A percentile compares a stretch with the other conserved stretches of the same genome.
Conservation (phyloP, 768 basidiomycete genomes). For the Termitomyces sp. region DNA sequence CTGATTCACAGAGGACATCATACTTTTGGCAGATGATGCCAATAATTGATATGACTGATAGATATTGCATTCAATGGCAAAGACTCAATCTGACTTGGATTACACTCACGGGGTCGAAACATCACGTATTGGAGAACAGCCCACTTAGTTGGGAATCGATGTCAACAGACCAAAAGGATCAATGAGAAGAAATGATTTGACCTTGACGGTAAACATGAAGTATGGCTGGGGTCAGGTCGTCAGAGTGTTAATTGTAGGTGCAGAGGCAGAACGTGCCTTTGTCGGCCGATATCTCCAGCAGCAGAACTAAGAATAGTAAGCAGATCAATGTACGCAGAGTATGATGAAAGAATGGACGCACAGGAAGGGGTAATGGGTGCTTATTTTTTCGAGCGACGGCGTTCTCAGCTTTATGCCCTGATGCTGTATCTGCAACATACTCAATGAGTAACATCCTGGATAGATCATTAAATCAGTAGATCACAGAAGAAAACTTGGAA, state of each 20-base stretch:
- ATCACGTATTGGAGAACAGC: slow-evolving; percentile 87
- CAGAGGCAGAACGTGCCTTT: slow-evolving; percentile 45
- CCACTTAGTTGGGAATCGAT: slow-evolving; percentile 50
- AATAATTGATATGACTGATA: slow-evolving; percentile 58
- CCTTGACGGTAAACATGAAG: slow-evolving; percentile 89
- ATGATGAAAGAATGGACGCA: slow-evolving; percentile 17
- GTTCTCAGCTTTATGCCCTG: slow-evolving; percentile 58
- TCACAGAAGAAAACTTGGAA: neutral
- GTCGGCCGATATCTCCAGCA: slow-evolving; percentile 82
- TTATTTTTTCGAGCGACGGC: slow-evolving; percentile 84
- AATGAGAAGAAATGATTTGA: slow-evolving; percentile 21
- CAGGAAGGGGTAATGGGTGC: slow-evolving; percentile 64
- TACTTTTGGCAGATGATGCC: slow-evolving; percentile 77
- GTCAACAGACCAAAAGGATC: slow-evolving; percentile 5
- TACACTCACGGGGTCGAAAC: slow-evolving; percentile 47
- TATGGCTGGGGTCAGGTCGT: slow-evolving; percentile 50
- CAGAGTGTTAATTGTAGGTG: neutral
- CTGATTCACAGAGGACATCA: slow-evolving; percentile 67
- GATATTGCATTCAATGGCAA: neutral
- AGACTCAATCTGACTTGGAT: neutral
- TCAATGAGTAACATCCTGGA: slow-evolving; percentile 76
- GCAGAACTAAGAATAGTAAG: slow-evolving; percentile 55
- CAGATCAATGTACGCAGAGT: neutral
- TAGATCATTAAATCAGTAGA: neutral
- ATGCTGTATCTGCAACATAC: slow-evolving; percentile 72